Percentiles rank a stretch among this genome's conserved stretches.
These are phyloP conservation scores for Inga oerstediana DNA, from an alignment of 306 rosid species.

Conservation along the genomic window DNA sequence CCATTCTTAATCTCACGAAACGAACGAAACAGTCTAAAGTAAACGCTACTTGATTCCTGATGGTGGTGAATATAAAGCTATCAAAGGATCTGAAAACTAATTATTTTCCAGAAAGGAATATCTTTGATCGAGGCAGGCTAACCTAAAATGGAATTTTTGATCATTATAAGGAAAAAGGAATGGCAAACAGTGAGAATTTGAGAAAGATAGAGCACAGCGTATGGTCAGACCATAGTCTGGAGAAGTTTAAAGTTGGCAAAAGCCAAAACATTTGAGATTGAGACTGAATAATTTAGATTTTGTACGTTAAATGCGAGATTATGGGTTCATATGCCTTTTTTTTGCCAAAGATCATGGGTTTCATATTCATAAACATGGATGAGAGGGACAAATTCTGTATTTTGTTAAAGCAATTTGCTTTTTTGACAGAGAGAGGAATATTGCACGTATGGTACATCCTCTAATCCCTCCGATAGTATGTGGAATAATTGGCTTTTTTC, in stretches of 20 bases:
- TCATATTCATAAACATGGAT: neutral
- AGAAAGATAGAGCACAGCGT: neutral
- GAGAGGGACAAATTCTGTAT: neutral
- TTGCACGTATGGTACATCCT: neutral
- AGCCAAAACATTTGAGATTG: neutral
- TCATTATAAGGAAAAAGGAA: neutral
- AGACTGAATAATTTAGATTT: neutral
- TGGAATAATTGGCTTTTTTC: no score
- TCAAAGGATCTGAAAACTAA: neutral
- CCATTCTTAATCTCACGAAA: constrained; percentile 35
- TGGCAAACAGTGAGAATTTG: neutral
- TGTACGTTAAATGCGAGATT: neutral
- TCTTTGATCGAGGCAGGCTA: neutral
- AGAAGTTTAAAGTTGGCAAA: neutral
- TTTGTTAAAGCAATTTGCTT: neutral
- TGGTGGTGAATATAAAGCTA: neutral
- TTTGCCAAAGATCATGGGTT: no score
- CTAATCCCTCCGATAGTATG: no score
- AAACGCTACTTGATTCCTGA: neutral
- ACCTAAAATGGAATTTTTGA: neutral
- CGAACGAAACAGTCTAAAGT: neutral
- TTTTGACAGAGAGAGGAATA: neutral
- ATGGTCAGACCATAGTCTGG: neutral
- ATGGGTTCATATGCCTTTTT: neutral
- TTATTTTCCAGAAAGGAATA: constrained; percentile 4